These are phyloP conservation scores for Backusella psychrophila DNA, from an alignment of 192 early-diverging fungal species.

Conservation along the genomic window DNA sequence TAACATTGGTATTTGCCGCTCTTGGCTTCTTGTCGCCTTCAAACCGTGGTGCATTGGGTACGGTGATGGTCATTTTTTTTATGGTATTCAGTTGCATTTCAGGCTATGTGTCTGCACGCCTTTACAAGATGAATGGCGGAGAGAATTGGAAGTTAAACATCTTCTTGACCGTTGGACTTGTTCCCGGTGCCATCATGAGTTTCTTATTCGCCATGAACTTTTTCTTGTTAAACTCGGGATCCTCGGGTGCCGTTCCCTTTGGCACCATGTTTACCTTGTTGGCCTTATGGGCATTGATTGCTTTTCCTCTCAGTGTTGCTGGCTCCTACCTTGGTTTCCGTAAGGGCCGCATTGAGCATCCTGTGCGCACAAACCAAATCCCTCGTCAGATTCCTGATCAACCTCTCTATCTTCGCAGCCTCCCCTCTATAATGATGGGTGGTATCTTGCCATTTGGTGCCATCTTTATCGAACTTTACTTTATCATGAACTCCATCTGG, in stretches of 20 bases:
- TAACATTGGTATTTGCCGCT: conserved; percentile 84
- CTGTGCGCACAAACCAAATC: conserved; percentile 90
- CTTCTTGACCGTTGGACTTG: conserved; percentile 74
- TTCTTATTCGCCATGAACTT: conserved; percentile 80
- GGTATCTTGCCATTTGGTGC: conserved; percentile 91
- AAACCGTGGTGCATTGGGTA: conserved; percentile 87
- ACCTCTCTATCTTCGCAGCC: conserved; percentile 75
- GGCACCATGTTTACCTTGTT: conserved; percentile 85
- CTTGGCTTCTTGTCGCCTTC: conserved; percentile 95
- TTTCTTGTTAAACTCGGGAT: conserved; percentile 73
- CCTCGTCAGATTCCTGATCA: conserved; percentile 93
- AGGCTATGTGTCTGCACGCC: conserved; percentile 86
- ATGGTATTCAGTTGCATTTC: conserved; percentile 84
- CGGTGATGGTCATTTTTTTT: conserved; percentile 92
- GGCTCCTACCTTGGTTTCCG: conserved; percentile 76
- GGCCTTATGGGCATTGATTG: conserved; percentile 76
- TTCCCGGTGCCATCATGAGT: conserved; percentile 68
- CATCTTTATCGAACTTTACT: conserved; percentile 97
- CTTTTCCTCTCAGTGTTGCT: conserved; percentile 80
- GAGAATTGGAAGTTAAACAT: conserved; percentile 87
- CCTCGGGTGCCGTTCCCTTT: conserved; percentile 89
- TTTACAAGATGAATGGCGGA: conserved; percentile 96
- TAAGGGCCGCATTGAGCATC: conserved; percentile 65
- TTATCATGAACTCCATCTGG: conserved; percentile 95
- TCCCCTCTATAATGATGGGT: conserved; percentile 72